These are phyloP conservation scores for Phenoliferia sp. DNA, from an alignment of 1,284 basidiomycete genomes.

Conservation along the genomic window DNA sequence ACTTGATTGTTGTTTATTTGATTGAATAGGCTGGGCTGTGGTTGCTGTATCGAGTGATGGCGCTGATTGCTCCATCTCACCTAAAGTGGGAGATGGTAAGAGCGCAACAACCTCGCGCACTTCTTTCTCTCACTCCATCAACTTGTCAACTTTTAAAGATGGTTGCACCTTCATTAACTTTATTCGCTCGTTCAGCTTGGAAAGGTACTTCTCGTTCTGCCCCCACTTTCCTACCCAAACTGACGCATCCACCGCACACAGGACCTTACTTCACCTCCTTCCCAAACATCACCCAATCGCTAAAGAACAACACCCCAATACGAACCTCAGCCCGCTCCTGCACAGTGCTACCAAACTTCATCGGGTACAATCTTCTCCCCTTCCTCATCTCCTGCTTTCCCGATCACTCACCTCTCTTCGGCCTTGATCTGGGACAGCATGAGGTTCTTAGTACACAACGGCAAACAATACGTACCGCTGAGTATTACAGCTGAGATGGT, in stretches of 20 bases:
- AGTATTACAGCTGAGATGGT: slow-evolving; percentile 94
- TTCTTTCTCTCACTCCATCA: background rate
- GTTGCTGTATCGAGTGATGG: too few species aligned
- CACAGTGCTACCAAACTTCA: slow-evolving; percentile 90
- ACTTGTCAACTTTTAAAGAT: background rate
- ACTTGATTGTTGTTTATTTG: background rate
- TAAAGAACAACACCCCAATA: slow-evolving; percentile 78
- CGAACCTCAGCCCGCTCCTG: slow-evolving; percentile 83
- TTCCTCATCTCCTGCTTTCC: background rate
- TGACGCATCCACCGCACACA: slow-evolving; percentile 40
- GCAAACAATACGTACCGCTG: slow-evolving; percentile 82
- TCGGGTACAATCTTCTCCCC: slow-evolving; percentile 55
- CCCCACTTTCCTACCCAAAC: background rate
- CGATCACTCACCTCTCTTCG: background rate
- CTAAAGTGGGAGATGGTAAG: too few species aligned
- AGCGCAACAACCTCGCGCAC: background rate
- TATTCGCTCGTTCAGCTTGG: slow-evolving; percentile 22
- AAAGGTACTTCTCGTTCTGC: slow-evolving; percentile 11
- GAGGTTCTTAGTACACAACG: slow-evolving; percentile 73
- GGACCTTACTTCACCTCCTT: slow-evolving; percentile 95
- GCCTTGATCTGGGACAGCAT: slow-evolving; percentile 24
- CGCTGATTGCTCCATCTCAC: too few species aligned
- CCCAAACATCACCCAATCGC: slow-evolving; percentile 77
- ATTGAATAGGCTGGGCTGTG: too few species aligned
- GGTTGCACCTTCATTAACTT: background rate